A percentile compares a stretch with the other conserved stretches of the same genome.
phyloP scores from a whole-genome alignment of 371 early-diverging fungal species.

The Entomophthora muscae region DNA sequence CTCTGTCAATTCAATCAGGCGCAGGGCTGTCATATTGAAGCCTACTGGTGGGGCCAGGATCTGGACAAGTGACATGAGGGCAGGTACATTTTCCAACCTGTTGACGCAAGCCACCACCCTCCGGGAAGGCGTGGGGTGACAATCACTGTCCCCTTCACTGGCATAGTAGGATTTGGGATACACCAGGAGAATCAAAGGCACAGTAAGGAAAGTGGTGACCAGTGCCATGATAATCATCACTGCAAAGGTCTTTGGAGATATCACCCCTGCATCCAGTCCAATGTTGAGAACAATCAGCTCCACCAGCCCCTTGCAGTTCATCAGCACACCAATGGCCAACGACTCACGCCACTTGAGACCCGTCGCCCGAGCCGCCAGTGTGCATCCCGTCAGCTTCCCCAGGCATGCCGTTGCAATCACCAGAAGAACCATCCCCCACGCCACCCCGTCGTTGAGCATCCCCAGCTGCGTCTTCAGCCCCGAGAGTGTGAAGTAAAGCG shows the following conservation, averaged over 20 bases:
- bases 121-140: not conserved
- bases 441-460: slow-evolving; percentile 36
- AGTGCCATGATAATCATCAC: slow-evolving; percentile 83
- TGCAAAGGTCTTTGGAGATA: slow-evolving; percentile 57
- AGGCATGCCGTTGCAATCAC: slow-evolving; percentile 55
- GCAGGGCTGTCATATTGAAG: slow-evolving; percentile 28
- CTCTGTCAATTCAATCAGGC: slow-evolving; percentile 47
- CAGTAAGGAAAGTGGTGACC: slow-evolving; percentile 60
- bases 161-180: slow-evolving; percentile 25
- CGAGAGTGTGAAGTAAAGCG: slow-evolving; percentile 80
- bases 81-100: slow-evolving; percentile 39
- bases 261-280: slow-evolving; percentile 68
- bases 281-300: slow-evolving; percentile 87
- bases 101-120: slow-evolving; percentile 39
- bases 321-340: slow-evolving; percentile 69
- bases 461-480: slow-evolving; percentile 79
- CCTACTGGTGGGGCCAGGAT: not conserved
- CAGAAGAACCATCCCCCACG: slow-evolving; percentile 66
- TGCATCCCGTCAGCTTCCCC: slow-evolving; percentile 79
- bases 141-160: not conserved
- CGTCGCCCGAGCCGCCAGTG: slow-evolving; percentile 40
- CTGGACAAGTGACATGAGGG: slow-evolving; percentile 51
- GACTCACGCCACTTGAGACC: slow-evolving; percentile 69
- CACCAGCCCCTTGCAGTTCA: slow-evolving; percentile 88
- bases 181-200: slow-evolving; percentile 31